These are phyloP conservation scores for Prunus armeniaca DNA, from an alignment of 306 rosid genomes.

Conservation along the genomic window DNA sequence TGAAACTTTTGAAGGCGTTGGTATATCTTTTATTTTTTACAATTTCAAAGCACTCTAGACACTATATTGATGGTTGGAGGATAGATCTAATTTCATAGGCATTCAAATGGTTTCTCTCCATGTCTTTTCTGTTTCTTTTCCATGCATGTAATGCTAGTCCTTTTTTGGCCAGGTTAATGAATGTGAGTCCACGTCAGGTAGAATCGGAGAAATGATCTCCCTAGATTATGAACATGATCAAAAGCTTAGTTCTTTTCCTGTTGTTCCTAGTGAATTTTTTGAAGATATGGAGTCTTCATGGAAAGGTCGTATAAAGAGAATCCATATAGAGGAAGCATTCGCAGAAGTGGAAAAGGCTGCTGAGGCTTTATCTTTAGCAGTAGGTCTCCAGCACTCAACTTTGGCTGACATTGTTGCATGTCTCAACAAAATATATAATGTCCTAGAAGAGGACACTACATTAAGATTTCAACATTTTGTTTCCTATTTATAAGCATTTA, in stretches of 20 bases:
- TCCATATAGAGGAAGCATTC: constrained; percentile 64
- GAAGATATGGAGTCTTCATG: constrained; percentile 93
- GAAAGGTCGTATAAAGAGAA: constrained; percentile 85
- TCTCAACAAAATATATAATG: background rate
- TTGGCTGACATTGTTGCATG: background rate
- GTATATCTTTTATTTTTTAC: background rate
- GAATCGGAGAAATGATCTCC: constrained; percentile 67
- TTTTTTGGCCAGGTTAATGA: constrained; percentile 55
- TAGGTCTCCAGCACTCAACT: constrained; percentile 41
- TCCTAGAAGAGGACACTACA: background rate
- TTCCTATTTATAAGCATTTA: constrained; percentile 20
- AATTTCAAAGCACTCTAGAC: background rate
- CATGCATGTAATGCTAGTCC: constrained; percentile 14
- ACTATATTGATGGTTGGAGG: background rate
- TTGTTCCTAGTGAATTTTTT: constrained; percentile 70
- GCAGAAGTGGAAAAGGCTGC: constrained; percentile 73
- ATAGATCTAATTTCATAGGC: background rate
- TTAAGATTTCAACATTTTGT: background rate
- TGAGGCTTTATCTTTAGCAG: constrained; percentile 68
- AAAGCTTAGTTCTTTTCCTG: constrained; percentile 57
- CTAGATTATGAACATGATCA: constrained; percentile 68
- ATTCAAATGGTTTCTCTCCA: background rate
- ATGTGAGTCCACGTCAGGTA: constrained; percentile 62
- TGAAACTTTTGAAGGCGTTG: background rate
- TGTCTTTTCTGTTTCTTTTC: background rate